Base-by-base conservation (phyloP, 768 basidiomycete genomes). In the Russula earlei region DNA sequence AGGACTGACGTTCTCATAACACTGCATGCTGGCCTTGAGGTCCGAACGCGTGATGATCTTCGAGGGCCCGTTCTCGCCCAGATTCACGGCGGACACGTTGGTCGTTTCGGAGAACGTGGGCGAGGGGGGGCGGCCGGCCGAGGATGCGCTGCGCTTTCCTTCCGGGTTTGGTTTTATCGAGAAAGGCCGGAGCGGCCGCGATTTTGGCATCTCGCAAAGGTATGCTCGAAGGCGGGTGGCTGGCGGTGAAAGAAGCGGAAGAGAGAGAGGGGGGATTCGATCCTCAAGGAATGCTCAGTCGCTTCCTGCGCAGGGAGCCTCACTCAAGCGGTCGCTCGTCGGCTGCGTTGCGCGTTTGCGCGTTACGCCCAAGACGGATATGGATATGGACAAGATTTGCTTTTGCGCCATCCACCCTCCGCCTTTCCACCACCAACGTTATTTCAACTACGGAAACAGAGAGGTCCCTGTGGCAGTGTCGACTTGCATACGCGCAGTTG, bases 61-160 rank as follows among this genome's bases (percentile, higher is more conserved):
- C 61, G 80, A 75, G 38, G 86, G 86, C 7, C 87, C 86, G 62
- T 83, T 75, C 46, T 75, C 73, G 31, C 87, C 87, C 68, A 89
- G 85, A 67, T 85, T 80, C 72, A 89, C 79, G 45, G 78, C 80
- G 17, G 90, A 90, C 31, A 76, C 85, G 65, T 87, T 81, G 10
- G 91, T 92, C 22, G 80, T 74, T 19, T 91, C 88, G 29, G 87
- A 85, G 71, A 86, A 89, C 3, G 90, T 89, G 50, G 90, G 90
- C 24, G 90, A 92, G 2, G 87, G 86, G 53, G 86, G 83, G 36
- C 74, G 10, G 34, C 74, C 12, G 34, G 10, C 70, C 52, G 82
- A 75, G 6, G 82, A 80, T 4, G 72, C 67, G 50, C 69, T 72
- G 53, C 75, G 73, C 51, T 62, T 62, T 31, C 71, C 56, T 40